These are phyloP conservation scores for Epicoccum nigrum DNA, from an alignment of 2,329 filamentous ascomycete genomes.

Conservation along the genomic window DNA sequence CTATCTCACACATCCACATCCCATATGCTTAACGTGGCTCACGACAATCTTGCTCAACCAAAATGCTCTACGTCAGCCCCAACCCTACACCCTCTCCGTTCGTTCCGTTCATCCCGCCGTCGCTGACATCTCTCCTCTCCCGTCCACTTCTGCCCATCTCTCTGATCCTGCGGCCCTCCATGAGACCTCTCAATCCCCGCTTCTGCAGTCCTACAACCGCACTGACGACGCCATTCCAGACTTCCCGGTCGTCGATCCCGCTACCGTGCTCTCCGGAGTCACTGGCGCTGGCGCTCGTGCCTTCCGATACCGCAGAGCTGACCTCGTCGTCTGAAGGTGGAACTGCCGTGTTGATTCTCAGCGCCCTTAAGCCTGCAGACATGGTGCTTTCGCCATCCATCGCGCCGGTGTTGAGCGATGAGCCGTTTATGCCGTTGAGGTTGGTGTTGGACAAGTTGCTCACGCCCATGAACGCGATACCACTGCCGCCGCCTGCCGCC, in stretches of 20 bases:
- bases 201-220: slow-evolving; percentile 96
- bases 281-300: slow-evolving; percentile 39
- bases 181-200: slow-evolving; percentile 84
- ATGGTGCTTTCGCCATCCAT: slow-evolving; percentile 34
- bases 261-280: slow-evolving; percentile 45
- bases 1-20: not conserved
- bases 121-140: slow-evolving; percentile 10
- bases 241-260: slow-evolving; percentile 59
- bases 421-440: slow-evolving; percentile 38
- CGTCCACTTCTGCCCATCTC: slow-evolving; percentile 64
- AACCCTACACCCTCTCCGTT: slow-evolving; percentile 18
- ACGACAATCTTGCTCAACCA: not conserved
- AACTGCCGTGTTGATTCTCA: slow-evolving; percentile 60
- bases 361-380: slow-evolving; percentile 44
- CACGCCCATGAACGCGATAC: slow-evolving; percentile 66
- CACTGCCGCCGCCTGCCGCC: slow-evolving; percentile 91
- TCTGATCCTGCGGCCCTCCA: slow-evolving; percentile 89
- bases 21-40: slow-evolving; percentile 2
- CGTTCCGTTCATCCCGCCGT: not conserved
- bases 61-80: slow-evolving; percentile 1
- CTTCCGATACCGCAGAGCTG: slow-evolving; percentile 40
- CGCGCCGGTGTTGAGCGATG: slow-evolving; percentile 14
- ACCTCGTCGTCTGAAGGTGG: slow-evolving; percentile 43
- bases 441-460: slow-evolving; percentile 31
- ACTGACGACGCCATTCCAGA: slow-evolving; percentile 82